phyloP scores from a whole-genome alignment of 305 asterid species.

The Fraxinus albicans region DNA sequence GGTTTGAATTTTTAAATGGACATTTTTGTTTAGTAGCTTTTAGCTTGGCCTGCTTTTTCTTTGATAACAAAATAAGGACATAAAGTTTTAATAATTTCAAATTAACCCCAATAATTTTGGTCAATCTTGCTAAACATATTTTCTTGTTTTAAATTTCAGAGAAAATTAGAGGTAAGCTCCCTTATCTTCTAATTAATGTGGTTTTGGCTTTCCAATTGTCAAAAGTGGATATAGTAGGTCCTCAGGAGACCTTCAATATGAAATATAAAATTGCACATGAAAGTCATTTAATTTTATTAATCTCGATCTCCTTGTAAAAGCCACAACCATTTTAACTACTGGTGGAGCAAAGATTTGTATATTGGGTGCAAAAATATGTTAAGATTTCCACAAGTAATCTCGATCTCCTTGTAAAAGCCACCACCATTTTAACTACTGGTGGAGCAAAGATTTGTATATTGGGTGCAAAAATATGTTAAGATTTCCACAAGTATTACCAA shows the following conservation, averaged over 20 bases:
- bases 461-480: too few relatives aligned
- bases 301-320: neutral
- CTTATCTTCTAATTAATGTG: neutral
- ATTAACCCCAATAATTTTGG: neutral
- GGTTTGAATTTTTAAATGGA: neutral
- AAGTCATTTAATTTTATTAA: too few relatives aligned
- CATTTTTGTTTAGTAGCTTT: neutral
- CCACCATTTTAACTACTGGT: too few relatives aligned
- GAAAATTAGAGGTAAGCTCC: neutral
- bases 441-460: too few relatives aligned
- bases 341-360: neutral
- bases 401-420: too few relatives aligned
- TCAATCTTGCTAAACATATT: neutral
- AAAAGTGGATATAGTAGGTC: neutral
- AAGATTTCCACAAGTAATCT: too few relatives aligned
- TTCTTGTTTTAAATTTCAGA: neutral
- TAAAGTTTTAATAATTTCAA: neutral
- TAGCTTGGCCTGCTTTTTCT: neutral
- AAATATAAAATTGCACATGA: neutral
- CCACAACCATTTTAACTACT: neutral
- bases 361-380: neutral
- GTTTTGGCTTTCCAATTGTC: neutral
- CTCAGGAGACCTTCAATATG: neutral
- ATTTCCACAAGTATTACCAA: too few relatives aligned
- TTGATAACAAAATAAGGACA: neutral